phyloP scores from a whole-genome alignment of 306 rosid genomes.

The Cercis canadensis region DNA sequence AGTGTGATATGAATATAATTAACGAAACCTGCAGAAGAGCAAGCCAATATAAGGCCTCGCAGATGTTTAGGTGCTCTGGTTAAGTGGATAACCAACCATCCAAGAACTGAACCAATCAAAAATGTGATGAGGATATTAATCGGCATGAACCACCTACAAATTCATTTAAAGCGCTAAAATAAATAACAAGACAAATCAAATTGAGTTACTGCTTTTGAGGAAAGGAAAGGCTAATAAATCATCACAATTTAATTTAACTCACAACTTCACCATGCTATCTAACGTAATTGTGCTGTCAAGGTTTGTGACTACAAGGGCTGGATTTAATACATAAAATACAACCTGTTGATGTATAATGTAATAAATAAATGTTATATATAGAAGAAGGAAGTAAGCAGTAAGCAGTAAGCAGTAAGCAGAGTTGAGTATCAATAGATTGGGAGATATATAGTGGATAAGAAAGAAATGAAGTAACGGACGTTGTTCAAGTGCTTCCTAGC shows the following conservation, averaged over 20 bases:
- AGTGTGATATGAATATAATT: neutral
- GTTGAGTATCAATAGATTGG: no score
- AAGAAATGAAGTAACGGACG: constrained; percentile 14
- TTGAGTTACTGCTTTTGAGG: no score
- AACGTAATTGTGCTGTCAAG: constrained; percentile 56
- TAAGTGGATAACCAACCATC: constrained; percentile 49
- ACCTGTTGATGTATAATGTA: constrained; percentile 29
- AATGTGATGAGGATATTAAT: constrained; percentile 57
- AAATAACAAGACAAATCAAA: no score
- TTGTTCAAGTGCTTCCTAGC: constrained; percentile 57
- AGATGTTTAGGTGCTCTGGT: constrained; percentile 58
- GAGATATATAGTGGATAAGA: no score
- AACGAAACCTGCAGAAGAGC: constrained; percentile 68
- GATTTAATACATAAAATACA: constrained; percentile 58
- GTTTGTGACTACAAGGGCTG: constrained; percentile 52
- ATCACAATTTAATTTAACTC: constrained; percentile 38
- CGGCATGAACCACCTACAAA: constrained; percentile 65
- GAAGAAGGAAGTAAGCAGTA: neutral
- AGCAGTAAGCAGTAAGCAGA: no score
- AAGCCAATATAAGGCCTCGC: constrained; percentile 63
- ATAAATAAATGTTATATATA: no score
- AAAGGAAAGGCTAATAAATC: no score
- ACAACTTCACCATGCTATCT: constrained; percentile 52
- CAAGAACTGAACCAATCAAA: constrained; percentile 54
- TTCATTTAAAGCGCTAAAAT: no score